Evolutionary conservation across 2,329 filamentous ascomycete genomes (phyloP).

Genomic region (Fusarium palustre): DNA sequence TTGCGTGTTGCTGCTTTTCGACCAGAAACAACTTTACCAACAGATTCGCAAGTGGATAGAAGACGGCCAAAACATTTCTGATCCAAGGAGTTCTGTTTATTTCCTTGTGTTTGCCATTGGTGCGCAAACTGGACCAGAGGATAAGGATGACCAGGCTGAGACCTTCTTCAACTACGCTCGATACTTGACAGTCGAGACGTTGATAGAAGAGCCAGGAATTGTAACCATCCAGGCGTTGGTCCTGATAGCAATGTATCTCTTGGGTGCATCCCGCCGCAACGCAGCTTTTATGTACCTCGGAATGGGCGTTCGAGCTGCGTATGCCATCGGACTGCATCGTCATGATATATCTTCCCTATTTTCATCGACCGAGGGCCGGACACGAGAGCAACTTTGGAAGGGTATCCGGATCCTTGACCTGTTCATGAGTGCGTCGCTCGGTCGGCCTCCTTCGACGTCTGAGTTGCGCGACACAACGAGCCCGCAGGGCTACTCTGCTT

Average conservation of each 20-base stretch:
- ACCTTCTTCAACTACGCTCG: conserved; percentile 52
- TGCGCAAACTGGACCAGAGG: conserved; percentile 50
- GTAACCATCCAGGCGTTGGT: conserved; percentile 50
- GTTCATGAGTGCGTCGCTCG: conserved; percentile 51
- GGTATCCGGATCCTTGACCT: conserved; percentile 50
- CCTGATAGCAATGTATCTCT: conserved; percentile 54
- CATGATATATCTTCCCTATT: conserved; percentile 48
- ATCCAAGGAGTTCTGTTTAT: conserved; percentile 41
- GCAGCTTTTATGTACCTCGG: conserved; percentile 56
- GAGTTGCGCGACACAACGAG: conserved; percentile 46
- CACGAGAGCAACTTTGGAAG: conserved; percentile 51
- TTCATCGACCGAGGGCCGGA: conserved; percentile 38
- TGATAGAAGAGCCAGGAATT: conserved; percentile 54
- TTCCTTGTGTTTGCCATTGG: conserved; percentile 50
- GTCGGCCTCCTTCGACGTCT: conserved; percentile 50
- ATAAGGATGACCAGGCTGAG: conserved; percentile 51
- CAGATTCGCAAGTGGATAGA: conserved; percentile 49
- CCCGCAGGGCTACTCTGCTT: conserved; percentile 43
- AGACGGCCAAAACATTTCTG: conserved; percentile 30
- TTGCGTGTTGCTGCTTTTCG: conserved; percentile 49
- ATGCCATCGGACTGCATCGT: conserved; percentile 50
- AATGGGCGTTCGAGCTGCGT: conserved; percentile 53
- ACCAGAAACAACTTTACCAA: conserved; percentile 45
- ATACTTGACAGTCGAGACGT: conserved; percentile 48
- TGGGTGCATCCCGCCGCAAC: conserved; percentile 52